phyloP scores from a whole-genome alignment of 1,284 basidiomycete species.

The Rhodotorula sp. region DNA sequence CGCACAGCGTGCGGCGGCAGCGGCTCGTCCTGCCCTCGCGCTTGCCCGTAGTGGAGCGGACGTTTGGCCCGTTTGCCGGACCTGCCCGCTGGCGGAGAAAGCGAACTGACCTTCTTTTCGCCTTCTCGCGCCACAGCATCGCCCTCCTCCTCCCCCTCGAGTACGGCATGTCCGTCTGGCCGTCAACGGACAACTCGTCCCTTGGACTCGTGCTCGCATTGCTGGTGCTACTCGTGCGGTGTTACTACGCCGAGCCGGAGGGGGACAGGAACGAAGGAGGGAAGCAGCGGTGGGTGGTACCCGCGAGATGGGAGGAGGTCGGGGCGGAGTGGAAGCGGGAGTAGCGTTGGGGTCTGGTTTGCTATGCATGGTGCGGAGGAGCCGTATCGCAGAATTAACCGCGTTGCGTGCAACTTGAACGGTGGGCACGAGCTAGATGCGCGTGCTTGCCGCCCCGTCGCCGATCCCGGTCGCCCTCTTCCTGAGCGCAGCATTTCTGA shows the following conservation, averaged over 20 bases:
- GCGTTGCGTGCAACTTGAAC: neutral
- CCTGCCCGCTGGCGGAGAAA: too few relatives aligned
- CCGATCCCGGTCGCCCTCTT: too few relatives aligned
- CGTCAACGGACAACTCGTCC: conserved; percentile 74
- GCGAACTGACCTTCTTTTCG: neutral
- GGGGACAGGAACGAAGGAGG: neutral
- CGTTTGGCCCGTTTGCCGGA: too few relatives aligned
- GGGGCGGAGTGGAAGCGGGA: neutral
- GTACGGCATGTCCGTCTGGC: conserved; percentile 84
- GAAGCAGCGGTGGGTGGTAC: neutral
- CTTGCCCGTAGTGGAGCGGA: too few relatives aligned
- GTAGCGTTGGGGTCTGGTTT: neutral
- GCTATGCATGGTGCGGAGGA: neutral
- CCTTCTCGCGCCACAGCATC: conserved; percentile 57
- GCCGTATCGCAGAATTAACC: neutral
- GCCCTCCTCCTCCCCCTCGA: conserved; percentile 67
- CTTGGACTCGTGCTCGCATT: conserved; percentile 64
- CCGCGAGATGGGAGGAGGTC: neutral
- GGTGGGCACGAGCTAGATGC: too few relatives aligned
- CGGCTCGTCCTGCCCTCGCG: neutral
- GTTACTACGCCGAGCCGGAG: conserved; percentile 11
- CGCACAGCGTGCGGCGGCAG: neutral
- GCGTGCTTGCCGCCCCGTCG: too few relatives aligned
- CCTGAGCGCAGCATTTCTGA: too few relatives aligned
- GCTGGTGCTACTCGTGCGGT: conserved; percentile 56